These are phyloP conservation scores for Omphalea diandra DNA, from an alignment of 441 rosid genomes.

Conservation along the genomic window DNA sequence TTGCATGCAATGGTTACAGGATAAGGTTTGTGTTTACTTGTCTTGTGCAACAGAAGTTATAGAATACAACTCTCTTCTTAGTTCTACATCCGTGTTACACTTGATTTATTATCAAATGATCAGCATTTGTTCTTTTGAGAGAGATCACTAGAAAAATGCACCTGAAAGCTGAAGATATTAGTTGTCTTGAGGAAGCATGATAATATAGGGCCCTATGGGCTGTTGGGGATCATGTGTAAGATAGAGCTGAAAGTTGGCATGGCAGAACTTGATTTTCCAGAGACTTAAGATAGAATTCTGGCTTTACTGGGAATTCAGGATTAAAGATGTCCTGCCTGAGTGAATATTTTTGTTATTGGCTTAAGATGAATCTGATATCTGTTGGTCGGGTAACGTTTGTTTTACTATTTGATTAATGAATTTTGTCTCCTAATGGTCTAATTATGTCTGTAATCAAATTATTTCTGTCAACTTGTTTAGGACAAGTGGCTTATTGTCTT, in stretches of 20 bases:
- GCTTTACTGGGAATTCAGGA: background rate
- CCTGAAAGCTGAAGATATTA: background rate
- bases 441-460: background rate
- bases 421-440: background rate
- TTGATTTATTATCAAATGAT: background rate
- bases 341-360: background rate
- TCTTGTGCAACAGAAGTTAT: conserved; percentile 3
- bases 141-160: background rate
- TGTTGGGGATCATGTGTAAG: background rate
- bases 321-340: background rate
- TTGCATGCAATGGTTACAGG: conserved; percentile 99
- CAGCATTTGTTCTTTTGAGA: background rate
- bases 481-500: background rate
- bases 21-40: conserved; percentile 54
- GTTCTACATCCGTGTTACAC: conserved; percentile 2
- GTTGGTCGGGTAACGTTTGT: background rate
- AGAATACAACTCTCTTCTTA: background rate
- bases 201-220: background rate
- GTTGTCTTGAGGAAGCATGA: background rate
- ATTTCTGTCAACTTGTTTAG: background rate
- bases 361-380: background rate
- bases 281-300: background rate
- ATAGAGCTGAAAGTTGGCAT: conserved; percentile 1
- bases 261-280: background rate
- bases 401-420: background rate